Evolutionary conservation across 2,329 filamentous ascomycete species (phyloP).

Genomic region (Penicillium sp.): DNA sequence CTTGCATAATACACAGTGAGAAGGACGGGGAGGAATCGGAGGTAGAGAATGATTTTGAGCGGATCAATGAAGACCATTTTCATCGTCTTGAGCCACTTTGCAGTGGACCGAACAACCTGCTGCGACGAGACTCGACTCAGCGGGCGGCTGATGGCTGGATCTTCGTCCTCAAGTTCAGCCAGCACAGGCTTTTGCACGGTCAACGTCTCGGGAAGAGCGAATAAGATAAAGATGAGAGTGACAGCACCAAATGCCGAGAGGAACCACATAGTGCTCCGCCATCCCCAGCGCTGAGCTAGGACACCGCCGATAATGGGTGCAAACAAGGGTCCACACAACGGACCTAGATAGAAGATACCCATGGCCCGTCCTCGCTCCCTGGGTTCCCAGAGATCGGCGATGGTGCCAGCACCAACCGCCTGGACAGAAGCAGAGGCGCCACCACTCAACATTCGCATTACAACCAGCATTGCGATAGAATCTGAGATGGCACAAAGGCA

Average conservation of each 20-base stretch:
- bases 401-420: constrained; percentile 78
- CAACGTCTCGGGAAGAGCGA: constrained; percentile 46
- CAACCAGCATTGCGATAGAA: constrained; percentile 72
- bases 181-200: constrained; percentile 27
- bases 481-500: constrained; percentile 65
- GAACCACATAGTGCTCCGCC: constrained; percentile 78
- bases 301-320: constrained; percentile 74
- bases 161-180: constrained; percentile 26
- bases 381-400: constrained; percentile 76
- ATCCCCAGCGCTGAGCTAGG: constrained; percentile 65
- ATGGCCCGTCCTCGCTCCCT: constrained; percentile 73
- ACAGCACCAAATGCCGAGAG: constrained; percentile 64
- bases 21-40: constrained; percentile 71
- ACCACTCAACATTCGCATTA: constrained; percentile 70
- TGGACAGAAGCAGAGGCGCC: constrained; percentile 78
- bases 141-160: constrained; percentile 23
- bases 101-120: constrained; percentile 58
- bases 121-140: constrained; percentile 58
- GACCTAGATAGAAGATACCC: constrained; percentile 78
- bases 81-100: constrained; percentile 52
- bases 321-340: constrained; percentile 69
- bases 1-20: constrained; percentile 71
- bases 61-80: constrained; percentile 69
- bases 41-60: constrained; percentile 65
- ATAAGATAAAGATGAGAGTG: constrained; percentile 39